A percentile compares a stretch with the other conserved stretches of the same genome.
Evolutionary conservation across 257 asterid genomes (phyloP).

Genomic region (Solanum commersonii): DNA sequence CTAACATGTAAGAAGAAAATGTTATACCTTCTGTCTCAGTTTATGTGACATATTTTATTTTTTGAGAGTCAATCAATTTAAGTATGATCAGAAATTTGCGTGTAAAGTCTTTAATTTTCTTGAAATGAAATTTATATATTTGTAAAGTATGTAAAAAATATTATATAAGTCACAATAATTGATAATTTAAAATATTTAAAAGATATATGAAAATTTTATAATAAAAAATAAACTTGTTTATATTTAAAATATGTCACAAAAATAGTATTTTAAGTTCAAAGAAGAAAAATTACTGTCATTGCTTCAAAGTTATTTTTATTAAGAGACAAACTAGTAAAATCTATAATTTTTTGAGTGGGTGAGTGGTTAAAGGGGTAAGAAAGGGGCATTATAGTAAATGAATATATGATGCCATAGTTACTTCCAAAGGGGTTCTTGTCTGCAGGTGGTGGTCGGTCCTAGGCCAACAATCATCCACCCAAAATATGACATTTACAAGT

Average conservation of each 20-base stretch:
- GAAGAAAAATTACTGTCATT: not conserved
- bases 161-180: too few relatives aligned
- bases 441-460: not conserved
- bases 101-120: rapidly evolving
- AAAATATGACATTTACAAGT: not conserved
- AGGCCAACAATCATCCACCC: not conserved
- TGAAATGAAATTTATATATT: too few relatives aligned
- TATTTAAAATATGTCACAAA: too few relatives aligned
- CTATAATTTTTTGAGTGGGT: not conserved
- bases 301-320: too few relatives aligned
- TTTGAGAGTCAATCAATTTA: too few relatives aligned
- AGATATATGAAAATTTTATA: too few relatives aligned
- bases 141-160: too few relatives aligned
- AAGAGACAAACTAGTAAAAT: not conserved
- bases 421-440: not conserved
- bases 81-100: rapidly evolving
- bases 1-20: too few relatives aligned
- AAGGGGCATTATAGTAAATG: not conserved
- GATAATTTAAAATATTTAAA: too few relatives aligned
- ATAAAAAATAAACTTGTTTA: too few relatives aligned
- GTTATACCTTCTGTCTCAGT: too few relatives aligned
- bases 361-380: not conserved
- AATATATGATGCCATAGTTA: not conserved
- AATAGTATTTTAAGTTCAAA: too few relatives aligned
- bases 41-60: rapidly evolving